phyloP scores from a whole-genome alignment of 176 grass and related monocot species.

The maize (Zea mays) region Zm-B73-REFERENCE-NAM-5.0 NC_050098.1:233179001-233179500 shows the following conservation, averaged over 20 bases:
- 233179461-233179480: slow-evolving; percentile 38
- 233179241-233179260: background rate
- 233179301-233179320: background rate
- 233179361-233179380: background rate
- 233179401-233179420: slow-evolving; percentile 41
- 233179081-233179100: no score
- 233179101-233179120: no score
- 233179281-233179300: slow-evolving; percentile 32
- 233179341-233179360: background rate
- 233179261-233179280: slow-evolving; percentile 4
- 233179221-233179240: slow-evolving; percentile 43
- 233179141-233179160: no score
- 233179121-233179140: no score
- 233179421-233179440: slow-evolving; percentile 65
- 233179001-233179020: no score
- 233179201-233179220: slow-evolving; percentile 40
- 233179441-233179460: slow-evolving; percentile 8
- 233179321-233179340: slow-evolving; percentile 37
- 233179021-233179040: no score
- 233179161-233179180: slow-evolving; percentile 7
- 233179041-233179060: no score
- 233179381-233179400: background rate
- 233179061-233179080: no score
- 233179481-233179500: slow-evolving; percentile 47
- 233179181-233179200: slow-evolving; percentile 24